Percentiles rank a stretch among this genome's conserved stretches.
phyloP scores from a whole-genome alignment of 176 grass and related monocot genomes.

The Aechmea fasciata region DNA sequence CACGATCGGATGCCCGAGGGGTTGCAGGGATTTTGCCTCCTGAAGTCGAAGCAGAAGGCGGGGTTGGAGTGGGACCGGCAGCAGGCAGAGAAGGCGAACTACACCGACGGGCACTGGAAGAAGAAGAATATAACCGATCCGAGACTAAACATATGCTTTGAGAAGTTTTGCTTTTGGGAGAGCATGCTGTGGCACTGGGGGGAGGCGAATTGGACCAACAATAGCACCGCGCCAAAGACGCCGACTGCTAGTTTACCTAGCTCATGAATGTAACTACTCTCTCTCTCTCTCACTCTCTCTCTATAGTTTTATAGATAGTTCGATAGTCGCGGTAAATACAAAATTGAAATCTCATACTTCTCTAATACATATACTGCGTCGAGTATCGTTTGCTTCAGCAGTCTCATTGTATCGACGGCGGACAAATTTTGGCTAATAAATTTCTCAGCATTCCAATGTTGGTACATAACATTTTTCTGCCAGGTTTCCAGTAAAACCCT shows the following conservation, averaged over 20 bases:
- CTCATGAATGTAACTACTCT: conserved; percentile 17
- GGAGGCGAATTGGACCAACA: conserved; percentile 45
- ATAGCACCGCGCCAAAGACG: not conserved
- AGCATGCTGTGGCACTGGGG: conserved; percentile 94
- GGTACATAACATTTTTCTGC: conserved; percentile 6
- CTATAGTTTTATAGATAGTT: conserved; percentile 49
- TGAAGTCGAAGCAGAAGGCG: conserved; percentile 73
- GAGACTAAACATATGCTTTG: conserved; percentile 58
- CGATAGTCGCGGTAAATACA: conserved; percentile 9
- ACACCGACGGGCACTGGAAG: conserved; percentile 63
- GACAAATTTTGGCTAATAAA: conserved; percentile 41
- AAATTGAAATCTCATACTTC: not conserved
- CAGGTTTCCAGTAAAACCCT: conserved; percentile 13
- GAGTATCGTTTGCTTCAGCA: conserved; percentile 21
- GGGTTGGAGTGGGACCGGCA: conserved; percentile 78
- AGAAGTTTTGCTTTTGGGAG: conserved; percentile 96
- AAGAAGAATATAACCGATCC: conserved; percentile 53
- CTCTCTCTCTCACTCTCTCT: conserved; percentile 5
- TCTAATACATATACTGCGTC: conserved; percentile 23
- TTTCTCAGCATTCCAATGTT: conserved; percentile 29
- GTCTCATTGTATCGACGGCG: conserved; percentile 26
- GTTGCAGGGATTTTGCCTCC: conserved; percentile 61
- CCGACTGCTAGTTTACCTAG: conserved; percentile 23
- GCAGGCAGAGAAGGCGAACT: conserved; percentile 75
- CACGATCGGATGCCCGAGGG: conserved; percentile 75